Percentiles rank a stretch among this genome's conserved stretches.
These are phyloP conservation scores for Colletotrichum noveboracense DNA, from an alignment of 2,329 filamentous ascomycete species.

Conservation along the genomic window DNA sequence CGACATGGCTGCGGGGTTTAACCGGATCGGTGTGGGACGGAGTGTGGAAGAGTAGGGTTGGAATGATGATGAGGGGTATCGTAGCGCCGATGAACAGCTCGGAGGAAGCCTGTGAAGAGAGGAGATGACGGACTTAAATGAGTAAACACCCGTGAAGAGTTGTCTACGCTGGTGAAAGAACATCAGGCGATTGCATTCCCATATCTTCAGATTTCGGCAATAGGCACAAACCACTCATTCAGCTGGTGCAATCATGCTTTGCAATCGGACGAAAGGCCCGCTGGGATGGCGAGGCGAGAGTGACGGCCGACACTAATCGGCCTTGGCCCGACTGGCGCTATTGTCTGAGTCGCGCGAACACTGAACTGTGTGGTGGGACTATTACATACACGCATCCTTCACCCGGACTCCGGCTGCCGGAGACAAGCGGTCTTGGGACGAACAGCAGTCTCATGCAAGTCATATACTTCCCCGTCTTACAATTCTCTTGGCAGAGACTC, in stretches of 20 bases:
- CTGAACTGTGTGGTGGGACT: background rate
- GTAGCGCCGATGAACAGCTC: background rate
- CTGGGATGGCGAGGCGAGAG: background rate
- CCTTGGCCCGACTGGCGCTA: conserved; percentile 11
- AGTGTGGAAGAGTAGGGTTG: background rate
- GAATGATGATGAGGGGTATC: background rate
- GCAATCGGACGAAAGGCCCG: background rate
- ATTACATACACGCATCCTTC: background rate
- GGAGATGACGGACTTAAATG: background rate
- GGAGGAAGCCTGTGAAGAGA: background rate
- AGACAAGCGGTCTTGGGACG: background rate
- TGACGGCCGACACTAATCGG: background rate
- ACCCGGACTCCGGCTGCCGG: too few species aligned
- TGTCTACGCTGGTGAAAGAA: background rate
- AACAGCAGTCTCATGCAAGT: conserved; percentile 4
- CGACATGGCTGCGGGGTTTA: conserved; percentile 19
- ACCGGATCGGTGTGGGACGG: background rate
- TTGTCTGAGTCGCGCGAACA: background rate
- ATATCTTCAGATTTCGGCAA: background rate
- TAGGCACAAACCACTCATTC: background rate
- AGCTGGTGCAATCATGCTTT: background rate
- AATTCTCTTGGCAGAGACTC: background rate
- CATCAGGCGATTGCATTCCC: conserved; percentile 4
- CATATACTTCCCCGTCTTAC: background rate
- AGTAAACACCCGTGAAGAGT: background rate